Conservation (phyloP, 1,284 basidiomycete species). For the Leccinum pallidistipes region DNA sequence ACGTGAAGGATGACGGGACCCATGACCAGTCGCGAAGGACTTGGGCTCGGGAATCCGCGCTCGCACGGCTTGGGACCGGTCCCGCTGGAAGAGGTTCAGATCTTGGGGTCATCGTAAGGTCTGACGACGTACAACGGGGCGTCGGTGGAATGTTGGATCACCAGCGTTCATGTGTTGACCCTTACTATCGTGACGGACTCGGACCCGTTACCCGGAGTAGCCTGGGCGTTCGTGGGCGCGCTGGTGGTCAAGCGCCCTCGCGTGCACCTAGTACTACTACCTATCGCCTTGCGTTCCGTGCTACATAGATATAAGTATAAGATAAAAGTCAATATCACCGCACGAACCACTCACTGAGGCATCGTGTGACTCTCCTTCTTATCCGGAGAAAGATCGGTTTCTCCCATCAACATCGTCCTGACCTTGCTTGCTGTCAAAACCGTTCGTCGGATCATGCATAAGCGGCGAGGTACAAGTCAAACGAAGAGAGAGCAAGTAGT, state of each 20-base stretch:
- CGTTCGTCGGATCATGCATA: too few species aligned
- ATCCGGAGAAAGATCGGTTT: too few species aligned
- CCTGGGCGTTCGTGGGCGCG: not conserved
- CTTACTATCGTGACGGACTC: not conserved
- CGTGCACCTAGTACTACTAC: slow-evolving; percentile 1
- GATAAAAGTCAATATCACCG: not conserved
- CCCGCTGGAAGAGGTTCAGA: not conserved
- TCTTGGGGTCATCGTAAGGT: slow-evolving; percentile 9
- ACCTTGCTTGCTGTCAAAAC: too few species aligned
- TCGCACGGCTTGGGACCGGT: not conserved
- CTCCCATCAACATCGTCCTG: too few species aligned
- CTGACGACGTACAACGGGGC: slow-evolving; percentile 7
- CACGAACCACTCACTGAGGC: not conserved
- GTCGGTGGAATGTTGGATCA: slow-evolving; percentile 1
- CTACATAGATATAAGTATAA: slow-evolving; percentile 36
- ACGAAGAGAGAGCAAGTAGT: too few species aligned
- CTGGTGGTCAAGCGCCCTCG: not conserved
- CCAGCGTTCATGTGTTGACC: slow-evolving; percentile 1
- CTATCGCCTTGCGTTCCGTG: slow-evolving; percentile 78
- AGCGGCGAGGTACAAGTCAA: too few species aligned
- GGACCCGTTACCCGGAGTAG: not conserved
- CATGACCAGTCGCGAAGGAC: slow-evolving; percentile 35
- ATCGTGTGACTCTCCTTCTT: too few species aligned
- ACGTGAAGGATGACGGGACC: slow-evolving; percentile 64
- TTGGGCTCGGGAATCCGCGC: not conserved